Conservation (phyloP, 306 rosid species). For the Arachis stenosperma region DNA sequence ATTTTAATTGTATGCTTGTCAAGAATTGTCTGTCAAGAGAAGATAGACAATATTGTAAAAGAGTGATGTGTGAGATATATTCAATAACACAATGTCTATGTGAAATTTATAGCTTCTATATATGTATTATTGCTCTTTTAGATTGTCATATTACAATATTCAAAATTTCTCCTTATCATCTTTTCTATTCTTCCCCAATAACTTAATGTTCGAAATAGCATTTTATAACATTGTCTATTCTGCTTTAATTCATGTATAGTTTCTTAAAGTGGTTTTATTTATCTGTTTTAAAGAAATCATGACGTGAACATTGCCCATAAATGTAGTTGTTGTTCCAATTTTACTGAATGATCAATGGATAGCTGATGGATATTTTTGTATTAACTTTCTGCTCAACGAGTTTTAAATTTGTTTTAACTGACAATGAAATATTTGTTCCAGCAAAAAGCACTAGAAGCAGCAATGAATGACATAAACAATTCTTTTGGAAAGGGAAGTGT, state of each 20-base stretch:
- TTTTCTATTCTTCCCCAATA: constrained; percentile 3
- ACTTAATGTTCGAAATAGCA: constrained; percentile 7
- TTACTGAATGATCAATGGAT: constrained; percentile 2
- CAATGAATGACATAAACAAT: constrained; percentile 89
- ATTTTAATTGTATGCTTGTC: neutral
- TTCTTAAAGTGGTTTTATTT: constrained; percentile 7
- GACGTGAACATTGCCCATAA: neutral
- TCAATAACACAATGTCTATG: neutral
- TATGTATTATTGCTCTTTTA: neutral
- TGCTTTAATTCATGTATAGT: constrained; percentile 17
- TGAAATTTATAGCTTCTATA: constrained; percentile 5
- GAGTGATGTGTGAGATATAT: constrained; percentile 9
- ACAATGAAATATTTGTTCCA: constrained; percentile 45
- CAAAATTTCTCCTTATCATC: constrained; percentile 10
- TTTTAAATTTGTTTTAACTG: constrained; percentile 33
- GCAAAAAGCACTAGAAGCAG: constrained; percentile 98
- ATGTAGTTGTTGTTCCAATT: constrained; percentile 29
- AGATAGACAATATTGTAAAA: neutral
- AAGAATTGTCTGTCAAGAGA: neutral
- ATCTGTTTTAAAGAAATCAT: constrained; percentile 20
- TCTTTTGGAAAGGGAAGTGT: constrained; percentile 98
- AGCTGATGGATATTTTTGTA: neutral
- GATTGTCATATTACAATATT: constrained; percentile 1
- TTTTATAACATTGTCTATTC: constrained; percentile 1
- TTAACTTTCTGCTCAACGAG: neutral